Evolutionary conservation across 441 rosid species (phyloP).

Genomic region (Brassica hybrid): DNA sequence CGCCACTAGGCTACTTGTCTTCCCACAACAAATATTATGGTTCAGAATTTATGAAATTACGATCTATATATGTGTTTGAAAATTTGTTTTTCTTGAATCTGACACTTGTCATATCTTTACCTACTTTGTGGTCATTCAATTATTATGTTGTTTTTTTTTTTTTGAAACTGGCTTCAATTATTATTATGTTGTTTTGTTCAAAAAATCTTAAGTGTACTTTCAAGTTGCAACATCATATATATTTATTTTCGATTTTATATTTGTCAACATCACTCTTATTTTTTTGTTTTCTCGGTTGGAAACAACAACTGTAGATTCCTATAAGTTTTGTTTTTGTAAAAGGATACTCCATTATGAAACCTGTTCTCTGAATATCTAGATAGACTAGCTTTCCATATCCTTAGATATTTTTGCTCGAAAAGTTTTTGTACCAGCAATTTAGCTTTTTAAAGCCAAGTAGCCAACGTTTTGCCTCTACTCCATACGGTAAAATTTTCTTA

Average conservation of each 20-base stretch:
- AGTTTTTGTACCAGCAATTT: not conserved
- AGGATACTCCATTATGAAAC: not conserved
- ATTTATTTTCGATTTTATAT: not conserved
- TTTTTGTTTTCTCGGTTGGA: not conserved
- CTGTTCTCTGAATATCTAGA: not conserved
- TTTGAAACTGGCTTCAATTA: no score
- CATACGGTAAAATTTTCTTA: no score
- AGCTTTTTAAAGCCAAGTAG: not conserved
- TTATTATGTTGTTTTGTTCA: constrained; percentile 1
- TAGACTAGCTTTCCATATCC: not conserved
- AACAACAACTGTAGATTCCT: not conserved
- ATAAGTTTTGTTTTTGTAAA: not conserved
- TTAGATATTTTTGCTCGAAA: not conserved
- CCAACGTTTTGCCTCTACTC: not conserved
- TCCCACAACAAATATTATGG: constrained; percentile 10
- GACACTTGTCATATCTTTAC: not conserved
- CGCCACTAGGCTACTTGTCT: constrained; percentile 23
- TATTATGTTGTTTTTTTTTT: not conserved
- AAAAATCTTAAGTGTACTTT: constrained; percentile 18
- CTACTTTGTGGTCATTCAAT: constrained; percentile 11
- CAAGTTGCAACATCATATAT: constrained; percentile 8
- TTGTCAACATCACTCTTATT: constrained; percentile 3
- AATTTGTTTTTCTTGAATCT: not conserved
- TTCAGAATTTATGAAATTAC: not conserved
- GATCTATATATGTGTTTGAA: not conserved